Percentiles rank a stretch among this genome's conserved stretches.
Conservation (phyloP, 306 rosid genomes). For the Pyrus pyrifolia region DNA sequence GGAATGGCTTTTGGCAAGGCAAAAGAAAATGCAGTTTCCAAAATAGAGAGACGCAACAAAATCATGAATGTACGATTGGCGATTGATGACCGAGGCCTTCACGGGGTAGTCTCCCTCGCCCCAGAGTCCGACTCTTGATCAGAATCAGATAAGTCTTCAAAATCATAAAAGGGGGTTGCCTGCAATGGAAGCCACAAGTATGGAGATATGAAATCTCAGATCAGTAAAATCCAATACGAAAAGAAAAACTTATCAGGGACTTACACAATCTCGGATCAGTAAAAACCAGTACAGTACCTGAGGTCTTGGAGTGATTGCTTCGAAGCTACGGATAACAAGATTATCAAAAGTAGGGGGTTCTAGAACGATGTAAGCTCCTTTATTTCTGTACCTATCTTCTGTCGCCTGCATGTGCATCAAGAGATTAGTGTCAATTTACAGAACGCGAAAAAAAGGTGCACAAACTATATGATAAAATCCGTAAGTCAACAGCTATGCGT, state of each 20-base stretch:
- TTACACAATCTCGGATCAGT: no score
- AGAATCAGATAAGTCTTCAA: conserved; percentile 62
- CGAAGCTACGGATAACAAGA: conserved; percentile 61
- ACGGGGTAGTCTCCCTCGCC: conserved; percentile 50
- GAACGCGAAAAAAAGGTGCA: no score
- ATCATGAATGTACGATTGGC: no score
- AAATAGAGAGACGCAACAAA: no score
- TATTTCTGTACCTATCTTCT: conserved; percentile 56
- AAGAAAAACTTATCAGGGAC: no score
- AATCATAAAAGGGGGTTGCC: conserved; percentile 63
- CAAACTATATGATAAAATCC: no score
- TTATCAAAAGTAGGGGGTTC: conserved; percentile 62
- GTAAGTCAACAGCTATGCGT: background rate
- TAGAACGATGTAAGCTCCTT: conserved; percentile 76
- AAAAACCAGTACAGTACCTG: conserved; percentile 33
- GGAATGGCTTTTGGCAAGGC: no score
- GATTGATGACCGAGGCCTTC: background rate
- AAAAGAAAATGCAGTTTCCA: no score
- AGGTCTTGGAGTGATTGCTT: conserved; percentile 70
- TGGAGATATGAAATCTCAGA: no score
- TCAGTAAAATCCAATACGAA: no score
- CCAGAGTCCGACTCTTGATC: conserved; percentile 74
- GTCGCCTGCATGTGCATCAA: conserved; percentile 42
- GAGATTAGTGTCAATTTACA: no score
- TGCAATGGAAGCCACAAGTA: conserved; percentile 19